These are phyloP conservation scores for Cutaneotrichosporon dermatis DNA, from an alignment of 1,284 basidiomycete genomes.

Conservation along the genomic window DNA sequence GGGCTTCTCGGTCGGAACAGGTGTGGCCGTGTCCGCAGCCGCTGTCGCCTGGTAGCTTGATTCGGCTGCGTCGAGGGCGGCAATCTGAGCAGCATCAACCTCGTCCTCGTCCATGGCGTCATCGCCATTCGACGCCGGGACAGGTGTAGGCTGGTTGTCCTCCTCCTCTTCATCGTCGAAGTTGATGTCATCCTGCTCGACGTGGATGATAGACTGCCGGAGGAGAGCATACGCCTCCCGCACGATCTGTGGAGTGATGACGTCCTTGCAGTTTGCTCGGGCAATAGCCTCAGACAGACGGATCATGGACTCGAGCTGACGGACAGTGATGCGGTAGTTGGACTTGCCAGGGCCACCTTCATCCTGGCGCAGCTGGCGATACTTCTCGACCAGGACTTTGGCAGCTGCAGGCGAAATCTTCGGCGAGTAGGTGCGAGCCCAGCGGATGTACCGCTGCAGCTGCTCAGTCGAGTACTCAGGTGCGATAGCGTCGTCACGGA, in stretches of 20 bases:
- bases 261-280: constrained; percentile 86
- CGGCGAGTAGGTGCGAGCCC: constrained; percentile 92
- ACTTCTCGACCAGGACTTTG: constrained; percentile 92
- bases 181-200: constrained; percentile 97
- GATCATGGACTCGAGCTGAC: constrained; percentile 97
- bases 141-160: constrained; percentile 30
- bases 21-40: constrained; percentile 33
- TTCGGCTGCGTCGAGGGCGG: constrained; percentile 47
- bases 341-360: constrained; percentile 83
- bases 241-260: constrained; percentile 90
- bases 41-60: constrained; percentile 42
- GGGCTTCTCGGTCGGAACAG: constrained; percentile 52
- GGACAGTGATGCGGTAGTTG: constrained; percentile 95
- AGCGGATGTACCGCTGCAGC: constrained; percentile 92
- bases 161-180: constrained; percentile 88
- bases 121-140: constrained; percentile 4
- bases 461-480: constrained; percentile 98
- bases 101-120: constrained; percentile 62
- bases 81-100: constrained; percentile 57
- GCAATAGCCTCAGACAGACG: constrained; percentile 96
- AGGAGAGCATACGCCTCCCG: constrained; percentile 91
- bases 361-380: constrained; percentile 85
- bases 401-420: constrained; percentile 93
- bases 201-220: constrained; percentile 96
- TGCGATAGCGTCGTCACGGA: constrained; percentile 87